Conservation (phyloP, 75 land plant genomes). For the Selaginella moellendorffii region DNA sequence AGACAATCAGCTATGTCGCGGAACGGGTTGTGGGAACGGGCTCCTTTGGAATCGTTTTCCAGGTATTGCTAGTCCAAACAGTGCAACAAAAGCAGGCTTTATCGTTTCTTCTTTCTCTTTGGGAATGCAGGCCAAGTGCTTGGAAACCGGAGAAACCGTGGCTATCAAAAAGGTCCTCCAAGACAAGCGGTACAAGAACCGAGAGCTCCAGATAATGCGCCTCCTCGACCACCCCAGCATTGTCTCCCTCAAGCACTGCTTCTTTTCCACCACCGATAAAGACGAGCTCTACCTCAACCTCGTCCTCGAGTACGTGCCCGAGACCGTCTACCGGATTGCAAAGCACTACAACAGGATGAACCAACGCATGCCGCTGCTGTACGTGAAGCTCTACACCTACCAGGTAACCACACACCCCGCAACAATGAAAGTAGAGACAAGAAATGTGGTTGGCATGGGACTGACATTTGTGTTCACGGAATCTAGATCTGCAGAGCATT, state of each 20-base stretch:
- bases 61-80: no score
- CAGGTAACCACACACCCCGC: conserved; percentile 29
- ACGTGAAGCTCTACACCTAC: conserved; percentile 73
- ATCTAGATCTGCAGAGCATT: conserved; percentile 68
- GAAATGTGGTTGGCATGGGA: background rate
- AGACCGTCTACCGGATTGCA: conserved; percentile 30
- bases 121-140: background rate
- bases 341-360: conserved; percentile 49
- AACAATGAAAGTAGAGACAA: background rate
- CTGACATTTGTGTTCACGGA: background rate
- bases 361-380: conserved; percentile 65
- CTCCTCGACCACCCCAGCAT: conserved; percentile 10
- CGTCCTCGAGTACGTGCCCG: conserved; percentile 4
- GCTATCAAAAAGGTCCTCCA: conserved; percentile 9
- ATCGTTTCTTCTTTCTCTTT: background rate
- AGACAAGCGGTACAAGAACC: conserved; percentile 7
- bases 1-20: conserved; percentile 4
- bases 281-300: conserved; percentile 3
- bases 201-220: conserved; percentile 5
- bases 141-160: conserved; percentile 7
- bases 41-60: conserved; percentile 3
- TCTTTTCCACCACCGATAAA: conserved; percentile 5
- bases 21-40: conserved; percentile 9
- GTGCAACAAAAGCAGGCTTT: no score
- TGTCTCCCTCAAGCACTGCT: conserved; percentile 5